Conservation (phyloP, 2,329 filamentous ascomycete genomes). For the Stagonosporopsis rhizophila region DNA sequence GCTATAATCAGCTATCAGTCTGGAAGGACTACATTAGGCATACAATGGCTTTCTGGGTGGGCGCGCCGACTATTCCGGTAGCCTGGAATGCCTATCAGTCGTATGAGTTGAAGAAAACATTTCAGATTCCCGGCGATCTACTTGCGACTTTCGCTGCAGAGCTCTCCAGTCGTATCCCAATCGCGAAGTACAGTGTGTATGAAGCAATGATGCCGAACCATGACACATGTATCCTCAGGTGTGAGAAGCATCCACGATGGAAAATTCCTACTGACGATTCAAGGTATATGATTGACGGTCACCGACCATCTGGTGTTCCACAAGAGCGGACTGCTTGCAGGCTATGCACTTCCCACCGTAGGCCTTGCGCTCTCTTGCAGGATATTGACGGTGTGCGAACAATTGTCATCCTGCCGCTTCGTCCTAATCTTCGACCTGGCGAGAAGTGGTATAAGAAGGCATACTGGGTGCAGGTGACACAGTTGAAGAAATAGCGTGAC, state of each 20-base stretch:
- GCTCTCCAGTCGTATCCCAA: constrained; percentile 8
- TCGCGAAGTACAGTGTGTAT: neutral
- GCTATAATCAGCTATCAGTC: neutral
- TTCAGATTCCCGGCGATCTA: constrained; percentile 2
- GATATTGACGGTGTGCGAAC: constrained; percentile 16
- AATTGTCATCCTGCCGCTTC: constrained; percentile 25
- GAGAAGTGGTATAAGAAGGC: constrained; percentile 10
- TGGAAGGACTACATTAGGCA: neutral
- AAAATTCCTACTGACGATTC: neutral
- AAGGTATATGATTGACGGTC: constrained; percentile 16
- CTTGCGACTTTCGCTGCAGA: constrained; percentile 6
- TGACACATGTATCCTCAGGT: constrained; percentile 19
- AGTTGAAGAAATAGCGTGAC: neutral
- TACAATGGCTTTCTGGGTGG: constrained; percentile 4
- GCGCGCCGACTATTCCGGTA: neutral
- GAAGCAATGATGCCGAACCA: constrained; percentile 9
- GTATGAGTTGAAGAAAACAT: constrained; percentile 1
- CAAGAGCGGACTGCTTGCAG: constrained; percentile 16
- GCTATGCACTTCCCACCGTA: constrained; percentile 10
- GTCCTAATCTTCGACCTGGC: neutral
- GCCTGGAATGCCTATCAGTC: constrained; percentile 2
- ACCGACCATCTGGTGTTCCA: constrained; percentile 2
- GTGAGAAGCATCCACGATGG: neutral
- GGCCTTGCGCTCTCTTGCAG: constrained; percentile 23
- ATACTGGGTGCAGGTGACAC: constrained; percentile 13